These are phyloP conservation scores for Phytophthora kernoviae DNA, from an alignment of 352 stramenopile species.

Conservation along the genomic window DNA sequence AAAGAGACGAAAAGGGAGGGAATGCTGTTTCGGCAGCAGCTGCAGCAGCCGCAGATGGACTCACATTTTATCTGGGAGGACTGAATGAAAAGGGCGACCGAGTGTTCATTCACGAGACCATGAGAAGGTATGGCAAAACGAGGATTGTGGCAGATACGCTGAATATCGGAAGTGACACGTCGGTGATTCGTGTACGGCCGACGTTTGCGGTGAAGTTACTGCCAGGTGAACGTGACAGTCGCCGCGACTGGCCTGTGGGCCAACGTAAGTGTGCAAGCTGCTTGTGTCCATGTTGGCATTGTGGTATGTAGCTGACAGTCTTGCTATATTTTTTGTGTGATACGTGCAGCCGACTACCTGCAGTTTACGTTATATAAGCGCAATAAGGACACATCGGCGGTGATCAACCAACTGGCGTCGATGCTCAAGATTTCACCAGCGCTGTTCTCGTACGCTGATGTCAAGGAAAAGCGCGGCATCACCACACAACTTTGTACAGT, in stretches of 20 bases:
- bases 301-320: constrained; percentile 8
- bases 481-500: constrained; percentile 96
- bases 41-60: constrained; percentile 29
- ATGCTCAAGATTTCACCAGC: constrained; percentile 68
- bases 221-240: constrained; percentile 62
- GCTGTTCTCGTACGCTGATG: constrained; percentile 92
- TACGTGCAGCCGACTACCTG: constrained; percentile 89
- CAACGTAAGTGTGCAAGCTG: constrained; percentile 49
- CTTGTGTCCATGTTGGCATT: background rate
- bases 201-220: constrained; percentile 37
- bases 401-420: constrained; percentile 79
- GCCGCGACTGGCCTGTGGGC: constrained; percentile 72
- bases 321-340: constrained; percentile 21
- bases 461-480: constrained; percentile 97
- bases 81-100: constrained; percentile 90
- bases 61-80: constrained; percentile 78
- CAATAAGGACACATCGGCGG: constrained; percentile 93
- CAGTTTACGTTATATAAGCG: constrained; percentile 97
- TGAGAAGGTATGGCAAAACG: constrained; percentile 80
- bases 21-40: constrained; percentile 10
- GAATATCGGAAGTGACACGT: constrained; percentile 78
- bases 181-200: constrained; percentile 75
- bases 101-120: constrained; percentile 90
- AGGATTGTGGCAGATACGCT: constrained; percentile 88
- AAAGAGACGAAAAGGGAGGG: background rate